Evolutionary conservation across 2,329 filamentous ascomycete species (phyloP), one percentile per base, ranked within the genome.

Genomic region (Trichoderma afroharzianum): DNA sequence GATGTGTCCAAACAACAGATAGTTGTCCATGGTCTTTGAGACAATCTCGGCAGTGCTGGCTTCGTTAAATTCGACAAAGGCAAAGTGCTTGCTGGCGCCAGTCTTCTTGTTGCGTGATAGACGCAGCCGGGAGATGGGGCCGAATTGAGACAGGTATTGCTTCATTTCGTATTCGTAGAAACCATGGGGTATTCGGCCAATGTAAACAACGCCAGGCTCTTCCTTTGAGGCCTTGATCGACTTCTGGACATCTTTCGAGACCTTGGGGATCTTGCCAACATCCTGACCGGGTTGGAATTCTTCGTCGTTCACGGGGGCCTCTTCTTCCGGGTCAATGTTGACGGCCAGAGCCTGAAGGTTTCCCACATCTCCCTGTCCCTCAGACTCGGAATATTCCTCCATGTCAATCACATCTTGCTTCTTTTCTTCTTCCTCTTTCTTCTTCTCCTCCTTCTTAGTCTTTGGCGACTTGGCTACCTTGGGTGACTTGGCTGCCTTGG

Each of bases 101-200:
- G 95, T 98, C 81, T 92, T 92, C 82, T 93, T 94, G 86, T 97
- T 98, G 77, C 96, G 92, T 32, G 94, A 96, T 58, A 99, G 87
- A 74, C 95, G 91, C 71, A 98, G 87, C 70, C 83, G 90, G 67
- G 86, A 88, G 77, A 99, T 94, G 15, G 89, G 85, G 76, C 96
- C 96, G 76, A 99, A 99, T 82, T 99, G 96, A 69, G 90, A 88
- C 80, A 98, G 97, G 86, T 98, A 99, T 75, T 91, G 90, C 76
- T 90, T 90, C 92, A 99, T 97, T 83, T 98, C 92, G 78, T 94
- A 89, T 84, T 99, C 96, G 86, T 95, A 98, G 89, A 99, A 99
- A 83, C 96, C 84, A 83, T 96, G 93, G 50, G 95, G 95, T 72
- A 97, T 91, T 75, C 94, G 93, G 79, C 93, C 94, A 77, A 99